Evolutionary conservation across 2,329 filamentous ascomycete genomes (phyloP), one percentile per base, ranked within the genome.

Genomic region (Nemania sp.): DNA sequence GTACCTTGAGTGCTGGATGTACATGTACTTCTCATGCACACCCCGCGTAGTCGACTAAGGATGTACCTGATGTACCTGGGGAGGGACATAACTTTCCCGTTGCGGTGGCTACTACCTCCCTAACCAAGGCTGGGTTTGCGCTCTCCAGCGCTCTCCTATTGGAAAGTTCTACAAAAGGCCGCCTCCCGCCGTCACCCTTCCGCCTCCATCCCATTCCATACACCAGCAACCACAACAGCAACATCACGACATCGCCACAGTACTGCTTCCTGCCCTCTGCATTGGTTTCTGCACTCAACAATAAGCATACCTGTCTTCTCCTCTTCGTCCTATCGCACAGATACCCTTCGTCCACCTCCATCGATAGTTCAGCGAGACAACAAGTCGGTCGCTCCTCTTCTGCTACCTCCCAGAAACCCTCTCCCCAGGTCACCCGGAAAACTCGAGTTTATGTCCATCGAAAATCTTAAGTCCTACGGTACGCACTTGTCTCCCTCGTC

Each of bases 381-480:
- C 77, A 29, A 73, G 80, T 83, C 81, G 75, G 80, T 83, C 81
- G 81, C 81, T 82, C 71, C 74, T 73, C 67, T 70, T 67, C 71
- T 63, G 66, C 68, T 69, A 72, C 67, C 63, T 72, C 68, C 64
- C 64, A 76, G 69, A 78, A 76, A 79, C 81, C 78, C 78, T 76
- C 83, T 79, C 83, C 81, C 82, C 80, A 77, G 72, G 78, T 76
- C 71, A 79, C 80, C 83, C 82, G 76, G 75, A 85, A 87, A 87
- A 86, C 83, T 83, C 88, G 88, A 90, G 89, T 93, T 92, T 93
- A 95, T 95, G 91, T 95, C 91, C 88, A 95, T 95, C 90, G 90
- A 95, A 92, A 96, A 96, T 87, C 90, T 96, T 83, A 95, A 95
- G 88, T 88, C 89, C 85, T 92, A 92, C 88, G 91, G 91, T 95